phyloP scores from a whole-genome alignment of 371 early-diverging fungal genomes.

The Circinella minor region DNA sequence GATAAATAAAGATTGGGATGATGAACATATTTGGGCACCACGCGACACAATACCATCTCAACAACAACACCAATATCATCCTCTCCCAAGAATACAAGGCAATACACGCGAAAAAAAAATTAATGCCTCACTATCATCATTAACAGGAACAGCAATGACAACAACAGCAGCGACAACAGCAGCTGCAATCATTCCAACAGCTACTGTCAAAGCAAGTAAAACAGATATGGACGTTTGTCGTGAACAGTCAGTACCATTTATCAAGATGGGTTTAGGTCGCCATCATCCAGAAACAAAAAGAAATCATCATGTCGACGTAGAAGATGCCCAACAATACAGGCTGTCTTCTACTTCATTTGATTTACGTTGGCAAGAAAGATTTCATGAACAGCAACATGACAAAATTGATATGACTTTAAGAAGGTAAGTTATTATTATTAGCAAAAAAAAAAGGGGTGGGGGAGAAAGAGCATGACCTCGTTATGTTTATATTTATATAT shows the following conservation, averaged over 20 bases:
- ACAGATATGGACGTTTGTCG: constrained; percentile 23
- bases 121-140: neutral
- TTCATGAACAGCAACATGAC: constrained; percentile 18
- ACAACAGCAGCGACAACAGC: constrained; percentile 8
- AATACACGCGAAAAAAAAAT: too few species aligned
- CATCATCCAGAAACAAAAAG: neutral
- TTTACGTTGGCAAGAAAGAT: constrained; percentile 16
- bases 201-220: constrained; percentile 19
- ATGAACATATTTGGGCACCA: neutral
- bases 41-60: neutral
- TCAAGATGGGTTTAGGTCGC: constrained; percentile 11
- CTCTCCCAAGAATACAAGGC: too few species aligned
- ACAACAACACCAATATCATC: neutral
- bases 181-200: neutral
- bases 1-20: neutral
- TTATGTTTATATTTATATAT: neutral
- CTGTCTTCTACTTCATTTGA: constrained; percentile 1
- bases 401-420: constrained; percentile 31
- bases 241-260: constrained; percentile 25
- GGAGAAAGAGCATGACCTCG: too few species aligned
- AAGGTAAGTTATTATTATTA: constrained; percentile 24
- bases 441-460: too few species aligned
- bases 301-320: neutral
- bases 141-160: neutral
- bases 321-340: constrained; percentile 1